Percentiles rank a stretch among this genome's conserved stretches.
Evolutionary conservation across 106 monocot species (phyloP).

Genomic region (Chionographis japonica): DNA sequence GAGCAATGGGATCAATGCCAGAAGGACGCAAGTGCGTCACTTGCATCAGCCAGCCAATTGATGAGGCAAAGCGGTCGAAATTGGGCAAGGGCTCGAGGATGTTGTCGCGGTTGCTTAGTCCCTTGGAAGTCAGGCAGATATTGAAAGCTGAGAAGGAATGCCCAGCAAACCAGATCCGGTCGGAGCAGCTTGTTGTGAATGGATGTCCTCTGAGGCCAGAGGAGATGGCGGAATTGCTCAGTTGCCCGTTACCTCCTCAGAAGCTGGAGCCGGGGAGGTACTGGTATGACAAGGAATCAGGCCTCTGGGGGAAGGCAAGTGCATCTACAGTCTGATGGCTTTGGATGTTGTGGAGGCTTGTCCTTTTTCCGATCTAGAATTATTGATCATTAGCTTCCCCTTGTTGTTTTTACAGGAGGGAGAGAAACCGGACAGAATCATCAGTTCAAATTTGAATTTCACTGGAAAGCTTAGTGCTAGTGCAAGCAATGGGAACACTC

Average conservation of each 20-base stretch:
- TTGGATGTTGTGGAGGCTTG: background rate
- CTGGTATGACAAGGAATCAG: constrained; percentile 99
- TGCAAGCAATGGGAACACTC: constrained; percentile 87
- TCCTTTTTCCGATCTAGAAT: background rate
- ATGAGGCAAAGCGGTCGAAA: constrained; percentile 68
- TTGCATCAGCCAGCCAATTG: constrained; percentile 75
- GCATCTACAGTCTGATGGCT: background rate
- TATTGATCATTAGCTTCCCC: background rate
- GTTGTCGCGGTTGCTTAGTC: constrained; percentile 53
- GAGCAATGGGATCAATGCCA: constrained; percentile 97
- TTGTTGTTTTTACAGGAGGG: constrained; percentile 50
- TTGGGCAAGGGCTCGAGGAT: constrained; percentile 74
- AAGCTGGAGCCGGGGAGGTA: constrained; percentile 91
- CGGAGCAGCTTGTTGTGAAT: constrained; percentile 85
- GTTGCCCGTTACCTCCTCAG: constrained; percentile 73
- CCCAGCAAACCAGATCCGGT: constrained; percentile 73
- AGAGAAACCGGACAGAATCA: constrained; percentile 70
- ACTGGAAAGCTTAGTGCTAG: constrained; percentile 61
- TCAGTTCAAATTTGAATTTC: constrained; percentile 87
- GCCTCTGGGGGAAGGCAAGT: constrained; percentile 91
- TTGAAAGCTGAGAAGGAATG: constrained; percentile 98
- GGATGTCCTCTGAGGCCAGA: constrained; percentile 65
- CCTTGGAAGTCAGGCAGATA: constrained; percentile 81
- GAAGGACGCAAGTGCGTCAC: constrained; percentile 89
- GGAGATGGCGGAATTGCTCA: constrained; percentile 84